phyloP scores from a whole-genome alignment of 108 stramenopile species.

The Cyclotella baltica region DNA sequence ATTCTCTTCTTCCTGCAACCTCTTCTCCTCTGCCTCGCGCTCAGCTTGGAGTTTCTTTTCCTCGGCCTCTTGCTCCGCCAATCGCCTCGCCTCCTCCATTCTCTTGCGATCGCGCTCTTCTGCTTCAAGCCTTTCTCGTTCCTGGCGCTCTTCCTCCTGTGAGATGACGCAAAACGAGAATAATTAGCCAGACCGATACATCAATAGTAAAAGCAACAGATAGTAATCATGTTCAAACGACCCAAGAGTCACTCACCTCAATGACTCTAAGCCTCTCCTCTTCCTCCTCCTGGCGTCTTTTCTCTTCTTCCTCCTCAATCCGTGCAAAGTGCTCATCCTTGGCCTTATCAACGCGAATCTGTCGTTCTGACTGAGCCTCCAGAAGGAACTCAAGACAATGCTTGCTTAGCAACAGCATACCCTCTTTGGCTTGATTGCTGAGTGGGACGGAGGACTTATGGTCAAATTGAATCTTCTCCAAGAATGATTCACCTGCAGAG shows the following conservation, averaged over 20 bases:
- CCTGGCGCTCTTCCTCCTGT: slow-evolving; percentile 19
- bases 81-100: slow-evolving; percentile 16
- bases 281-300: slow-evolving; percentile 18
- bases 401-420: slow-evolving; percentile 24
- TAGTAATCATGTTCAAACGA: no score
- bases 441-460: slow-evolving; percentile 28
- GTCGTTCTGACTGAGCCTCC: slow-evolving; percentile 31
- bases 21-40: slow-evolving; percentile 12
- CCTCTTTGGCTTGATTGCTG: slow-evolving; percentile 29
- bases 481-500: slow-evolving; percentile 42
- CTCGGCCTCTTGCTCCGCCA: slow-evolving; percentile 19
- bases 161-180: no score
- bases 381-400: slow-evolving; percentile 39
- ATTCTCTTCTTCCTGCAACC: not conserved
- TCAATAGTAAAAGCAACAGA: no score
- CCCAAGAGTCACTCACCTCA: slow-evolving; percentile 18
- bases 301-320: slow-evolving; percentile 27
- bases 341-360: slow-evolving; percentile 34
- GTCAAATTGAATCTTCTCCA: slow-evolving; percentile 44
- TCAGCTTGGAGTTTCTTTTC: not conserved
- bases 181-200: no score
- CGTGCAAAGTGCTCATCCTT: no score
- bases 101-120: slow-evolving; percentile 21
- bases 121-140: slow-evolving; percentile 3
- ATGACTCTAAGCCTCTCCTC: not conserved